Evolutionary conservation across 2,329 filamentous ascomycete genomes (phyloP).

Genomic region (Cadophora sp.): DNA sequence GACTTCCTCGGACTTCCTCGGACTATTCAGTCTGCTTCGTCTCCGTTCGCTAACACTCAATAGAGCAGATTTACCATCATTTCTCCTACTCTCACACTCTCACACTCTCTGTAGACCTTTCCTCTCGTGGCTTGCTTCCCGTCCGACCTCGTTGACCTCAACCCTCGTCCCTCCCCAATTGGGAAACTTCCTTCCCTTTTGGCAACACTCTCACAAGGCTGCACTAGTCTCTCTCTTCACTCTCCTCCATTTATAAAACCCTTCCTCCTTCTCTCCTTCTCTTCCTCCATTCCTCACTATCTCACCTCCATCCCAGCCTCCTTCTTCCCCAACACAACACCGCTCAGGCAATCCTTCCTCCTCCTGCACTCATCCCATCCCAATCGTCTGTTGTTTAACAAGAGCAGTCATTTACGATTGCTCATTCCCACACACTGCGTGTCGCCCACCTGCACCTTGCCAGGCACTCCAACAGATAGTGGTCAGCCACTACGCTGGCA

Average conservation of each 20-base stretch:
- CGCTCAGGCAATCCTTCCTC: conserved; percentile 26
- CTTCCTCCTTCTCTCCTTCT: conserved; percentile 23
- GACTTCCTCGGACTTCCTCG: neutral
- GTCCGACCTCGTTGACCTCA: neutral
- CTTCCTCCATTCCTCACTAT: conserved; percentile 23
- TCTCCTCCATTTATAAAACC: neutral
- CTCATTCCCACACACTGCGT: conserved; percentile 36
- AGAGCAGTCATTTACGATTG: conserved; percentile 39
- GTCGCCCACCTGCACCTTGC: neutral
- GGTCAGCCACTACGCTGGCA: neutral
- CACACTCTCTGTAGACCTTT: neutral
- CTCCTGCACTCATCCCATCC: conserved; percentile 20
- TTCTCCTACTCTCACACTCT: too few species aligned
- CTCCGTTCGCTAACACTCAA: neutral
- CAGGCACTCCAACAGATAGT: conserved; percentile 8
- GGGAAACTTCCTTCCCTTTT: neutral
- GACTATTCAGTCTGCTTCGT: neutral
- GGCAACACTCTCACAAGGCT: neutral
- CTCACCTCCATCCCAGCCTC: conserved; percentile 15
- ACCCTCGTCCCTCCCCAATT: conserved; percentile 10
- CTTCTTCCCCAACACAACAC: conserved; percentile 8
- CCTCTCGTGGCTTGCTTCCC: neutral
- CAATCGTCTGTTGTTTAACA: conserved; percentile 21
- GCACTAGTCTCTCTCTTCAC: conserved; percentile 1
- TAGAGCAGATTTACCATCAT: too few species aligned